A percentile compares a stretch with the other conserved stretches of the same genome.
Evolutionary conservation across 306 rosid species (phyloP).

Genomic region (Cotoneaster glaucophyllus): DNA sequence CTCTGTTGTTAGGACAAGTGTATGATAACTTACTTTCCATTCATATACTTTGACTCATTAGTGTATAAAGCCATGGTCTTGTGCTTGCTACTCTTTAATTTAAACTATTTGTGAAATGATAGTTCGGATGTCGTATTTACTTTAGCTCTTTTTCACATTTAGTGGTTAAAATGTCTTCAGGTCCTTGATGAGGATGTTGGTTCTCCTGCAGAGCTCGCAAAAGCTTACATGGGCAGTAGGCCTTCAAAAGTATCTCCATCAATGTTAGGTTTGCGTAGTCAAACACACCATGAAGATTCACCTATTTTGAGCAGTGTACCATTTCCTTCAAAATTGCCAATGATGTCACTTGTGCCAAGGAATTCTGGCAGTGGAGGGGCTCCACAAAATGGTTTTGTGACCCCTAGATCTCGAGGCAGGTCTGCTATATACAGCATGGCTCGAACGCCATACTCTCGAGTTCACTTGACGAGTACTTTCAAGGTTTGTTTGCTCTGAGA

Average conservation of each 20-base stretch:
- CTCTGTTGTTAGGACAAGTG: conserved; percentile 41
- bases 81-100: not conserved
- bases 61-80: not conserved
- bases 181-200: conserved; percentile 66
- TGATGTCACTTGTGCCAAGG: conserved; percentile 49
- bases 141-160: conserved; percentile 15
- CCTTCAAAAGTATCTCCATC: conserved; percentile 55
- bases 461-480: conserved; percentile 32
- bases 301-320: conserved; percentile 25
- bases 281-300: conserved; percentile 33
- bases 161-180: conserved; percentile 38
- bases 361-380: conserved; percentile 35
- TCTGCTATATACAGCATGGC: conserved; percentile 91
- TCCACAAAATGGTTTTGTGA: conserved; percentile 62
- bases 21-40: conserved; percentile 27
- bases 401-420: conserved; percentile 75
- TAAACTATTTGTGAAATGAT: not conserved
- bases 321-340: conserved; percentile 34
- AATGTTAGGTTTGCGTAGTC: conserved; percentile 35
- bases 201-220: conserved; percentile 89
- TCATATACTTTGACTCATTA: not conserved
- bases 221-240: conserved; percentile 87
- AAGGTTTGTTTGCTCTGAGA: conserved; percentile 45
- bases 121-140: not conserved
- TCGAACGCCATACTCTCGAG: conserved; percentile 71